Evolutionary conservation across 352 stramenopile species (phyloP), one percentile per base, ranked within the genome.

Genomic region (Vaucheria bursata): DNA sequence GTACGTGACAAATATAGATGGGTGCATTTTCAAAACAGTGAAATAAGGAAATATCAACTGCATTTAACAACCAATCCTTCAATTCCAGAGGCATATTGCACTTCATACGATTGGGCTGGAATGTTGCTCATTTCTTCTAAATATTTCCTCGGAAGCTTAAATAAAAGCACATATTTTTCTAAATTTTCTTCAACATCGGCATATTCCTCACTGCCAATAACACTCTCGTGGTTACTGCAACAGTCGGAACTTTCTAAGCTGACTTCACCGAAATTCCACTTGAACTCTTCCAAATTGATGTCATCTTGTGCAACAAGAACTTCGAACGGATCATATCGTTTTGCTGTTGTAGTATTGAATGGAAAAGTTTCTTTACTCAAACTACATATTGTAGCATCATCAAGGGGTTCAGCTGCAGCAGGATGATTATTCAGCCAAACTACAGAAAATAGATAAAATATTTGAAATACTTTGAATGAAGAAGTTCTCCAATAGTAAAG

Each of bases 381-480:
- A 5, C 59, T 52, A 3, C 50, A 45, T 18, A 71, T 32, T 7
- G 69, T 81, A 31, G 45, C n/a, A 1, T 52, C 68, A 31, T 68
- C 45, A 45, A 81, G 76, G 29, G 71, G 70, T 8, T 37, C 33
- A 3, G 35, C 76, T 12, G 45, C 67, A 38, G 38, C 75, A 0
- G 76, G 76, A 6, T 72, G 59, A 40, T 75, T 70, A 64, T 81
- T 81, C n/a, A 81, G 76, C 76, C 76, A 81, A 18, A 81, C 76
- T 59, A 25, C 45, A 59, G 25, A 25, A 12, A 25, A 12, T 18
- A 59, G 12, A 59, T 12, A 12, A 59, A 59, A 59, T 25, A 59
- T 12, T 25, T 25, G 45, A 12, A 25, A 12, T 59, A 12, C 12
- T 59, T 59, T 18, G 12, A 59, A 18, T 59, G 45, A 12, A 59